Base-by-base conservation (phyloP, 345 rosid species). In the Citrus glauca region DNA sequence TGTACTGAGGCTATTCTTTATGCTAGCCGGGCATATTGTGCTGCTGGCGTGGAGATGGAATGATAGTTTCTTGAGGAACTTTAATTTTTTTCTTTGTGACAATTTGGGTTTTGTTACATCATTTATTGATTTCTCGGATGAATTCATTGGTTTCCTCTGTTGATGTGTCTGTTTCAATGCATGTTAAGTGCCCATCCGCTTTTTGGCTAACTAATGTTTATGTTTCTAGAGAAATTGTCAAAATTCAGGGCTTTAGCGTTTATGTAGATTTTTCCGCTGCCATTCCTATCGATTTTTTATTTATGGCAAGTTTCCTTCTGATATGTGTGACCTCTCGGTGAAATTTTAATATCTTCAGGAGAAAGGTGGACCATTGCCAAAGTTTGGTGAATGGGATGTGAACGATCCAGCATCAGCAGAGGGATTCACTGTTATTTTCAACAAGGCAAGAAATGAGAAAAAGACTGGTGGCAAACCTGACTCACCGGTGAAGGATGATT, bases 381-480 rank as follows among this genome's bases (percentile, higher is more conserved):
- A 87, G 83, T 88, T 88, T 78, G 91, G 91, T 24, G 91, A 88
- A 67, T 88, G 91, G 91, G 88, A 88, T 85, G 90, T 87, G 60
- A 88, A 85, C 69, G 86, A 88, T 73, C 91, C 89, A 0, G 77
- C 91, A 56, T 86, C 91, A 10, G 91, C 91, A 0, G 91, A 88
- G 78, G 91, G 91, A 64, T 87, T 85, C 81, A 88, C 91, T 0
- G 88, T 88, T 77, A 87, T 87, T 60, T 88, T 88, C 86, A 87
- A 86, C 86, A 88, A 88, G 80, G 91, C 91, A 77, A 85, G 91
- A 53, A 81, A 88, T 57, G 90, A 88, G 80, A 88, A 88, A 79
- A 88, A 84, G 87, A 80, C 84, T 17, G 88, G 85, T 60, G 86
- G 82, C 25, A 84, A 79, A 24, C 68, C 73, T 35, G 87, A 81